Conservation (phyloP, 2,329 filamentous ascomycete species). For the Colletotrichum navitas region DNA sequence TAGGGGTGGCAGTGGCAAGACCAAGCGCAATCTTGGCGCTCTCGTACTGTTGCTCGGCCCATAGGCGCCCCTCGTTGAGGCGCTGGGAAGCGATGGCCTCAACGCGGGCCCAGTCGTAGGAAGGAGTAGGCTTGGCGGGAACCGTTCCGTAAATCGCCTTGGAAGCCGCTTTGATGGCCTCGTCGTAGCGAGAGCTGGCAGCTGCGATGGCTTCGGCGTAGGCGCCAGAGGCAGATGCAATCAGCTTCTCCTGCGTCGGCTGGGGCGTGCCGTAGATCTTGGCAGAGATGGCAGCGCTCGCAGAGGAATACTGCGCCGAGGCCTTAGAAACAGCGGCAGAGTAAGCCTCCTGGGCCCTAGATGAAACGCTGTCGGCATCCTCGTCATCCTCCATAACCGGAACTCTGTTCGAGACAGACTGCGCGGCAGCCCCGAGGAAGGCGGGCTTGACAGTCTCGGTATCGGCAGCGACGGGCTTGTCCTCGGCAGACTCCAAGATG, state of each 20-base stretch:
- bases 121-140: constrained; percentile 56
- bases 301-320: constrained; percentile 75
- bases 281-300: constrained; percentile 74
- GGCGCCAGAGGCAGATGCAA: constrained; percentile 75
- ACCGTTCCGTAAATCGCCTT: constrained; percentile 63
- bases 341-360: constrained; percentile 69
- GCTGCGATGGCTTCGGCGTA: constrained; percentile 75
- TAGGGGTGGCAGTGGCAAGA: constrained; percentile 70
- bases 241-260: constrained; percentile 70
- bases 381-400: constrained; percentile 64
- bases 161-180: constrained; percentile 67
- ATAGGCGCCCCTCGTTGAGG: constrained; percentile 76
- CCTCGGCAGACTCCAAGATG: constrained; percentile 44
- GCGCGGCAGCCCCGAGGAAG: constrained; percentile 64
- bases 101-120: constrained; percentile 62
- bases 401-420: constrained; percentile 61
- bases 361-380: constrained; percentile 55
- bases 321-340: constrained; percentile 74
- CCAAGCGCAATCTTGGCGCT: constrained; percentile 75
- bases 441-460: constrained; percentile 58
- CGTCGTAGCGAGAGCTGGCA: constrained; percentile 70
- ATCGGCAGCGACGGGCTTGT: constrained; percentile 47
- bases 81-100: constrained; percentile 77
- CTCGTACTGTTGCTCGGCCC: constrained; percentile 79
- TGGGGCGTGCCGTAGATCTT: constrained; percentile 77